Evolutionary conservation across 768 basidiomycete genomes (phyloP).

Genomic region (Suillus discolor): DNA sequence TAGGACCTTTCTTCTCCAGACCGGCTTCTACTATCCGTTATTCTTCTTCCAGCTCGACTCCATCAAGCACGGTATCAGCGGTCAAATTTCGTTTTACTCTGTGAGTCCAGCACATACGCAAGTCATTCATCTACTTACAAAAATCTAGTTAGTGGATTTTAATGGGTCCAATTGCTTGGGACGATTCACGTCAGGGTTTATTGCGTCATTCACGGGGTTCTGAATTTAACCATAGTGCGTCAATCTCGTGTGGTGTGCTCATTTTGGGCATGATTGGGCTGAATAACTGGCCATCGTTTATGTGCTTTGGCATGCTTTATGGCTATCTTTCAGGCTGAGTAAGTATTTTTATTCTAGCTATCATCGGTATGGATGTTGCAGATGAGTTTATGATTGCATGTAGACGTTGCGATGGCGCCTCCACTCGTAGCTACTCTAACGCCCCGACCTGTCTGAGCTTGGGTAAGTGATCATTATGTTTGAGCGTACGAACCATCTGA

Average conservation of each 20-base stretch:
- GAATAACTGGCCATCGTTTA: slow-evolving; percentile 39
- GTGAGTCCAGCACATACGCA: slow-evolving; percentile 33
- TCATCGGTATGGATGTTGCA: too few relatives aligned
- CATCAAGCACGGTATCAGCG: slow-evolving; percentile 47
- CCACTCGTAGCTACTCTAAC: too few relatives aligned
- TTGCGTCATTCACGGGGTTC: slow-evolving; percentile 44
- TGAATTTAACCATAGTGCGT: slow-evolving; percentile 44
- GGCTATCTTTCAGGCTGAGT: slow-evolving; percentile 50
- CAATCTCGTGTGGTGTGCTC: slow-evolving; percentile 36
- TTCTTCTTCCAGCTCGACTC: slow-evolving; percentile 63
- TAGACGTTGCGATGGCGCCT: too few relatives aligned
- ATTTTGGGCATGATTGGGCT: slow-evolving; percentile 49
- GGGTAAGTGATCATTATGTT: too few relatives aligned
- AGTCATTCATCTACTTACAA: slow-evolving; percentile 7
- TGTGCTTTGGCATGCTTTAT: slow-evolving; percentile 45
- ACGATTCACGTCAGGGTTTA: slow-evolving; percentile 43
- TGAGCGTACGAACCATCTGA: background rate
- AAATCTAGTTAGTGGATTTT: slow-evolving; percentile 48
- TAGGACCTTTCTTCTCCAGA: slow-evolving; percentile 22
- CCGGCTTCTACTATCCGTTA: slow-evolving; percentile 47
- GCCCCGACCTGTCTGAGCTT: too few relatives aligned
- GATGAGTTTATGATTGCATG: too few relatives aligned
- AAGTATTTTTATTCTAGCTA: slow-evolving; percentile 11
- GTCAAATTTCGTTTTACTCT: slow-evolving; percentile 54
- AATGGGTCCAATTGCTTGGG: slow-evolving; percentile 53